These are phyloP conservation scores for Fusarium subtropicale DNA, from an alignment of 2,329 filamentous ascomycete genomes.

Conservation along the genomic window DNA sequence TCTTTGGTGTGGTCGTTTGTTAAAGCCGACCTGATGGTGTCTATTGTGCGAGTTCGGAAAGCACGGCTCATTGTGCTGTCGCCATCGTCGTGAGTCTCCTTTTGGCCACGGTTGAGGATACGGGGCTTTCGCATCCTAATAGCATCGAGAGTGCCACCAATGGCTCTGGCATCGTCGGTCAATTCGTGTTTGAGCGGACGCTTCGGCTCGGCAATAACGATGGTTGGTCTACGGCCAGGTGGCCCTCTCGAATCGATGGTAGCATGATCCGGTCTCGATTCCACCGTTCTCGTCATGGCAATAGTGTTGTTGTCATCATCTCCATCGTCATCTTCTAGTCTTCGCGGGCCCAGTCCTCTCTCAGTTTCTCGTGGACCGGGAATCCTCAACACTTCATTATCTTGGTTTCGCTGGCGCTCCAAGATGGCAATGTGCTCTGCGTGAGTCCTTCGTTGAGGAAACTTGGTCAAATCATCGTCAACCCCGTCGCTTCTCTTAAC, in stretches of 20 bases:
- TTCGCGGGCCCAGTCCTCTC: constrained; percentile 76
- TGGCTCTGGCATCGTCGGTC: constrained; percentile 57
- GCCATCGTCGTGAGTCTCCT: constrained; percentile 54
- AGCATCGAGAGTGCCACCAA: constrained; percentile 54
- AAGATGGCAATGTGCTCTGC: constrained; percentile 91
- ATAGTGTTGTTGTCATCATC: constrained; percentile 52
- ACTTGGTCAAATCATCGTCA: constrained; percentile 59
- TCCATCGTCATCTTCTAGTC: constrained; percentile 58
- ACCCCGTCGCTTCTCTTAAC: constrained; percentile 70
- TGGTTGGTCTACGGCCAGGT: constrained; percentile 63
- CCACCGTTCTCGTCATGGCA: constrained; percentile 43
- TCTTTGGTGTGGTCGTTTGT: constrained; percentile 66
- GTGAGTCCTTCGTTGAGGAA: constrained; percentile 61
- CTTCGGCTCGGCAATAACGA: constrained; percentile 75
- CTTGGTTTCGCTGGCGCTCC: constrained; percentile 82
- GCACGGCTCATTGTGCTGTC: constrained; percentile 46
- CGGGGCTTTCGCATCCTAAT: constrained; percentile 60
- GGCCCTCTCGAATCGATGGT: constrained; percentile 39
- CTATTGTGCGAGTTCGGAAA: constrained; percentile 63
- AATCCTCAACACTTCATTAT: constrained; percentile 83
- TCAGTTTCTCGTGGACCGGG: constrained; percentile 93
- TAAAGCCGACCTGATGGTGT: constrained; percentile 67
- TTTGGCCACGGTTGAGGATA: constrained; percentile 53
- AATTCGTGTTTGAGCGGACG: constrained; percentile 53
- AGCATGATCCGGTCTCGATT: constrained; percentile 44